phyloP scores from a whole-genome alignment of 2,329 filamentous ascomycete species.

The Dryadomyces sulphureus region DNA sequence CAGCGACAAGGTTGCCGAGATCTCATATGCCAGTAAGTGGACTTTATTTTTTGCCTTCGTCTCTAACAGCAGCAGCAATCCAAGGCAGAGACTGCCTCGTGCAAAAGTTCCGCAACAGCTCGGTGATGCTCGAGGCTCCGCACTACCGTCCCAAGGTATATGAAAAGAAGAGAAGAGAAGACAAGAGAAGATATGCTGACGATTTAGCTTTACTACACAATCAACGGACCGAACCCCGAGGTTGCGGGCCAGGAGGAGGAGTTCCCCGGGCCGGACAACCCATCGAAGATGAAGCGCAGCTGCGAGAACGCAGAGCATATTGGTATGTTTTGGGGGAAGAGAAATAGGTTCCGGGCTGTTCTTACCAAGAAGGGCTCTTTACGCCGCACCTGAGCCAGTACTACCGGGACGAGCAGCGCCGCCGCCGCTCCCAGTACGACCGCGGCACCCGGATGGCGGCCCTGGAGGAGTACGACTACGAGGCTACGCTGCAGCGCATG shows the following conservation, averaged over 20 bases:
- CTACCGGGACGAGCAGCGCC: conserved; percentile 60
- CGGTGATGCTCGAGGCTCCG: conserved; percentile 76
- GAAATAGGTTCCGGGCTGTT: too few relatives aligned
- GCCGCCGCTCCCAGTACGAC: conserved; percentile 64
- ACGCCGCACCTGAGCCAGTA: conserved; percentile 64
- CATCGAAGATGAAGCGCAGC: conserved; percentile 74
- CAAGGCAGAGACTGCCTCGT: conserved; percentile 85
- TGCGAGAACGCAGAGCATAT: conserved; percentile 77
- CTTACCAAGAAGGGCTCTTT: conserved; percentile 47
- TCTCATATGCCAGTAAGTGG: conserved; percentile 83
- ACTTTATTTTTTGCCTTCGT: not conserved
- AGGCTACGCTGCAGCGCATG: conserved; percentile 24
- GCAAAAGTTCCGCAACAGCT: conserved; percentile 93
- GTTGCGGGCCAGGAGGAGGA: conserved; percentile 55
- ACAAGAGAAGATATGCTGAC: conserved; percentile 9
- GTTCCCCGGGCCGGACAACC: conserved; percentile 71
- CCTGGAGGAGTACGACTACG: conserved; percentile 45
- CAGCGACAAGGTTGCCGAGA: conserved; percentile 71
- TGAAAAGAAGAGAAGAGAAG: too few relatives aligned
- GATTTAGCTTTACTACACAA: conserved; percentile 35
- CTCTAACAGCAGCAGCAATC: conserved; percentile 43
- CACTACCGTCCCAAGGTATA: conserved; percentile 78
- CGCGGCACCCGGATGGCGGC: conserved; percentile 63
- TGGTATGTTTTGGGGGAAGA: too few relatives aligned
- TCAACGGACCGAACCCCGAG: conserved; percentile 30